Evolutionary conservation across 164 flowering plant genomes (phyloP), one percentile per base, ranked within the genome.

Genomic region (Macadamia integrifolia): DNA sequence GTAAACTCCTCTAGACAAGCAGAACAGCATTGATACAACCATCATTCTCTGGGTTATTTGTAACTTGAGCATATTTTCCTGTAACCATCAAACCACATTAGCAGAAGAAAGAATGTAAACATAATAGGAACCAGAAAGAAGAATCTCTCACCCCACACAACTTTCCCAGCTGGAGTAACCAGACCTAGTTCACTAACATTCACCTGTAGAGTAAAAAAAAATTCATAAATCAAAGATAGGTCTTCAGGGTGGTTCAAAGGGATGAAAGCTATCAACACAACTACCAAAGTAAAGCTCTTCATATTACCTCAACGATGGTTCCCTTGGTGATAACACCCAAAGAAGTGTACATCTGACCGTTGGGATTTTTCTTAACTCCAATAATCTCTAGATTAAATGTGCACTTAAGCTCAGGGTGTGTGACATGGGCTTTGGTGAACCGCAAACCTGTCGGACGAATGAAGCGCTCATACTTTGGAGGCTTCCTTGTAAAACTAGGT

Each of bases 101-200:
- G 23, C 18, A n/a, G 50, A 32, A 8, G 2, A 48, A 49, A 28
- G 10, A 30, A 50, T 52, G 29, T 66, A 10, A 9, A 60, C 17
- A 3, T 35, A n/a, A 10, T 1, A 13, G 57, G 6, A 14, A 14
- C 15, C 14, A 49, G 17, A 5, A 53, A 52, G 56, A 9, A 23
- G 53, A 4, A 5, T 23, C n/a, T 43, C 80, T 81, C 72, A 94
- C 98, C 98, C 98, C 97, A 92, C 35, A 92, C 97, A 48, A 94
- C 96, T 85, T 92, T 94, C 52, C 99, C 99, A 48, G 94, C 98
- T 6, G 99, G 99, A 18, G 99, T 92, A 59, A 94, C 99, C 55
- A 94, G 81, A 76, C 98, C 99, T 62, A 94, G 85, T 74, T 92
- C 98, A 69, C 97, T 92, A 14, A 88, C 96, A 75, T 94, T 92